phyloP scores from a whole-genome alignment of 2,329 filamentous ascomycete genomes.

The Pezicula rhizophila region DNA sequence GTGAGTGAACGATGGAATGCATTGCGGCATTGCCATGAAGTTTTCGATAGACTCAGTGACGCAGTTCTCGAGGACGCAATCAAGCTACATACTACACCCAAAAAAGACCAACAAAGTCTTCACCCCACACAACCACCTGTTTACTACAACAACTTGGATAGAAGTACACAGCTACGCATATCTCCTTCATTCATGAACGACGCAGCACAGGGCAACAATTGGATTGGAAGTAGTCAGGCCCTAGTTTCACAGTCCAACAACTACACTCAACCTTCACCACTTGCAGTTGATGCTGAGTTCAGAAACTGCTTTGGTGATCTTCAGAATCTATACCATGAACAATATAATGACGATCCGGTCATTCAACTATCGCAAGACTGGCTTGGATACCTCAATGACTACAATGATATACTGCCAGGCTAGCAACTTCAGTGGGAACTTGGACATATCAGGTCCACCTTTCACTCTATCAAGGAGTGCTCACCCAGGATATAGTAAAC shows the following conservation, averaged over 20 bases:
- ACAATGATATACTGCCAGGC: not conserved
- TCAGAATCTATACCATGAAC: conserved; percentile 21
- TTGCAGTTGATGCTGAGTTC: conserved; percentile 33
- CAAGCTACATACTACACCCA: conserved; percentile 18
- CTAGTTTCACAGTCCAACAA: not conserved
- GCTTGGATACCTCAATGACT: conserved; percentile 15
- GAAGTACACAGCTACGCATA: too few relatives aligned
- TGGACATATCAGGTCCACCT: too few relatives aligned
- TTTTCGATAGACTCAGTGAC: conserved; percentile 37
- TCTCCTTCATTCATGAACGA: too few relatives aligned
- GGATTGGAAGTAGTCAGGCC: not conserved
- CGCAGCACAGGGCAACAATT: too few relatives aligned
- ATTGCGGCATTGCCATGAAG: conserved; percentile 33
- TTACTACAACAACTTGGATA: too few relatives aligned
- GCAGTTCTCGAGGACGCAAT: conserved; percentile 36
- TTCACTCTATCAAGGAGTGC: too few relatives aligned
- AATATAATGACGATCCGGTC: conserved; percentile 23
- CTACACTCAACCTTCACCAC: conserved; percentile 10
- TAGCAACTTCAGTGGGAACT: too few relatives aligned
- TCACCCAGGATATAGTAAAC: too few relatives aligned
- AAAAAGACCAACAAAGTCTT: conserved; percentile 1
- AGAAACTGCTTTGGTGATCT: conserved; percentile 30
- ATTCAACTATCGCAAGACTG: conserved; percentile 29
- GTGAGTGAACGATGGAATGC: conserved; percentile 37
- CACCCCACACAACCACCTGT: too few relatives aligned